Base-by-base conservation (phyloP, 148 eudicot species). In the Talinum fruticosum region DNA sequence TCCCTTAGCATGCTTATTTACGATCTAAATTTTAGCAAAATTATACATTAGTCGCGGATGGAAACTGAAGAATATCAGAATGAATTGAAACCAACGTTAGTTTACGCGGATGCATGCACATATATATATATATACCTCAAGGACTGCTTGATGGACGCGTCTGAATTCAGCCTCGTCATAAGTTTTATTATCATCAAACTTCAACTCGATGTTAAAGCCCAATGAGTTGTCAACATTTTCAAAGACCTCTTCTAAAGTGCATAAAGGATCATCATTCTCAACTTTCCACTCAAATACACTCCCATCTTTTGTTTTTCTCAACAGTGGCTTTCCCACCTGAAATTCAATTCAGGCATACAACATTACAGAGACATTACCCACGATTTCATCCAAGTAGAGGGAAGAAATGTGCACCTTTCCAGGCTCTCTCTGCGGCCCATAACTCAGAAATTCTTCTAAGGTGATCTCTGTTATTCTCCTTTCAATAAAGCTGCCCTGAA, bases 171-270 rank as follows among this genome's bases (percentile, higher is more conserved):
- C 79, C 38, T 80, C 83, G 44, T 71, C 70, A 41, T 85, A 85
- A 7, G 18, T 33, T 66, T 76, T 72, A 26, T 73, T 41, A 69
- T 85, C 88, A 75, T 87, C 90, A 35, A 87, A 75, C 68, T 87
- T 87, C 57, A 87, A 49, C 78, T 87, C 90, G 21, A 87, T 85
- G 37, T 87, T 84, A 72, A 87, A 85, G 2, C 90, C 90, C 51
- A 79, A 35, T 8, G 85, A 75, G 33, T 71, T 76, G 36, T 72
- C 77, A 10, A 87, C 85, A 53, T 82, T 74, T 41, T 79, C 72
- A 65, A 85, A 87, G 37, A 76, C 87, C 77, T 87, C 85, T 83
- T 87, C 75, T 80, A 87, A 74, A 16, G 87, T 85, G 80, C 90
- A 87, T 34, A 87, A 29, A 53, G 80, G 83, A 54, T 76, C 85